Evolutionary conservation across 208 protist species (phyloP).

Genomic region (Leishmania lainsoni): DNA sequence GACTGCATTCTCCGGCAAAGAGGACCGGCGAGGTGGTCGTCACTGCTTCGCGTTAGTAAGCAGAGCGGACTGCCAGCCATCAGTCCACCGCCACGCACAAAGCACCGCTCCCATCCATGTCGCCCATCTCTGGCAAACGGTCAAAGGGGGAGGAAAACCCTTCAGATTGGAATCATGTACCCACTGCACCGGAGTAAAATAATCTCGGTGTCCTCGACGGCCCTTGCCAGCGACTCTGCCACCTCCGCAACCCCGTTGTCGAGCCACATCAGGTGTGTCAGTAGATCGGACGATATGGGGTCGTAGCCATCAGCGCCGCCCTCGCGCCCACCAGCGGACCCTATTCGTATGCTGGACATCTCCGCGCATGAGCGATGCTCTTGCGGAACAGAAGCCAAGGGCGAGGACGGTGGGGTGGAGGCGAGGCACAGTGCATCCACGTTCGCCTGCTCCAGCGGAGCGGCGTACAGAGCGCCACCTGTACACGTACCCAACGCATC

Average conservation of each 20-base stretch:
- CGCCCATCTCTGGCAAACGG: not conserved
- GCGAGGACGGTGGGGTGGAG: not conserved
- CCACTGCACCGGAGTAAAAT: slow-evolving; percentile 31
- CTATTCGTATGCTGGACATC: not conserved
- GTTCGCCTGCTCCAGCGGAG: no score
- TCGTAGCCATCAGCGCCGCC: not conserved
- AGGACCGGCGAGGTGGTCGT: not conserved
- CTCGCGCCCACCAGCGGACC: not conserved
- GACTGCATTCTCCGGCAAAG: not conserved
- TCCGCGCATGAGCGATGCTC: not conserved
- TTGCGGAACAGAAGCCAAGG: not conserved
- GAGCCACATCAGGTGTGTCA: not conserved
- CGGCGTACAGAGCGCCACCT: not conserved
- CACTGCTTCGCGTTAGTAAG: not conserved
- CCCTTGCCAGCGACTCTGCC: not conserved
- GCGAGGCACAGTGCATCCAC: not conserved
- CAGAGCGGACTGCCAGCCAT: not conserved
- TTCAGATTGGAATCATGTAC: slow-evolving; percentile 33
- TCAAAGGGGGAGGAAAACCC: not conserved
- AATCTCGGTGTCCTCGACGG: slow-evolving; percentile 37
- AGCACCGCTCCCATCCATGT: not conserved
- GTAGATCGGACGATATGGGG: no score
- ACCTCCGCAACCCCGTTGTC: slow-evolving; percentile 5
- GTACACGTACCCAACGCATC: not conserved
- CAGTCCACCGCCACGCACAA: not conserved